phyloP scores from a whole-genome alignment of 2,329 filamentous ascomycete genomes.

The Westerdykella sp. region DNA sequence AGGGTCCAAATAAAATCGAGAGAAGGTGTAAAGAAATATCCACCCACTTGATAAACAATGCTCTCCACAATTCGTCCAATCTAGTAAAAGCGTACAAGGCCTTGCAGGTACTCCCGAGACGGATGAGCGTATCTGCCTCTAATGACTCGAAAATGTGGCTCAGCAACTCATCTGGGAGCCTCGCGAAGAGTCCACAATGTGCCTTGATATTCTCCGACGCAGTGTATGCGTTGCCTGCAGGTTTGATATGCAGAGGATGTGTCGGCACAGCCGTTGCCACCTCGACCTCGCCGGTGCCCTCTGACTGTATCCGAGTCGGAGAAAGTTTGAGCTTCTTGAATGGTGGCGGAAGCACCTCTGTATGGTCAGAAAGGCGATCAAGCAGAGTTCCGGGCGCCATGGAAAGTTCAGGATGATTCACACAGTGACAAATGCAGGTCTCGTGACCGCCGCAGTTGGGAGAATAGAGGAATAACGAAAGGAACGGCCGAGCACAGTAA shows the following conservation, averaged over 20 bases:
- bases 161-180: slow-evolving; percentile 75
- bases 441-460: too few relatives aligned
- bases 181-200: slow-evolving; percentile 58
- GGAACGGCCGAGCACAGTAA: neutral
- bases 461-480: too few relatives aligned
- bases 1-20: slow-evolving; percentile 5
- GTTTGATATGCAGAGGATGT: slow-evolving; percentile 80
- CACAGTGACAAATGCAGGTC: too few relatives aligned
- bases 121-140: slow-evolving; percentile 55
- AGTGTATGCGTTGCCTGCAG: slow-evolving; percentile 75
- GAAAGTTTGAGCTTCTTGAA: slow-evolving; percentile 31
- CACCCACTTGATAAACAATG: slow-evolving; percentile 76
- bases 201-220: slow-evolving; percentile 60
- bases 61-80: slow-evolving; percentile 84
- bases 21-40: slow-evolving; percentile 7
- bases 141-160: slow-evolving; percentile 69
- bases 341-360: slow-evolving; percentile 25
- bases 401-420: slow-evolving; percentile 2
- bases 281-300: slow-evolving; percentile 24
- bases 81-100: slow-evolving; percentile 80
- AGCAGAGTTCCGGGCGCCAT: slow-evolving; percentile 33
- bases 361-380: slow-evolving; percentile 13
- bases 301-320: slow-evolving; percentile 12
- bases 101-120: slow-evolving; percentile 71
- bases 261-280: slow-evolving; percentile 57